Evolutionary conservation across 2,329 filamentous ascomycete species (phyloP).

Genomic region (Colletotrichum cereale): DNA sequence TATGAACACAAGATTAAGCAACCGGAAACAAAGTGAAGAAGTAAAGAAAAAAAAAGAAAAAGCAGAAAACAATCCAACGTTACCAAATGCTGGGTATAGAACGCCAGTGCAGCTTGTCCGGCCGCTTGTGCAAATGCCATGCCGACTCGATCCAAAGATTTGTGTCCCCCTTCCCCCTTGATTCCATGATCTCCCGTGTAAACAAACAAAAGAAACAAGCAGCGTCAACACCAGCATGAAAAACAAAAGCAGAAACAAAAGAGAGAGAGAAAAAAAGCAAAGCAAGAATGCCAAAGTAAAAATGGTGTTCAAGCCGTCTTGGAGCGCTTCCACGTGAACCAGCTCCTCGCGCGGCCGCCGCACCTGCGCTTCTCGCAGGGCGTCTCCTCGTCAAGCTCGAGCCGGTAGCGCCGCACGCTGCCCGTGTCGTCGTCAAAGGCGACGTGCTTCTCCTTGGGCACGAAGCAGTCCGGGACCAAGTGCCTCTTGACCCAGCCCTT

Average conservation of each 20-base stretch:
- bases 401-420: constrained; percentile 72
- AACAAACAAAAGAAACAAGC: not conserved
- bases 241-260: not conserved
- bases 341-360: constrained; percentile 9
- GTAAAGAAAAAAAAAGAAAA: not conserved
- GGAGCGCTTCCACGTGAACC: constrained; percentile 32
- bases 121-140: constrained; percentile 38
- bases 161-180: not conserved
- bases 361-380: constrained; percentile 28
- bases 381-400: constrained; percentile 57
- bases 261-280: no score
- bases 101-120: constrained; percentile 33
- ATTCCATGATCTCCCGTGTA: not conserved
- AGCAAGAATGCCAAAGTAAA: no score
- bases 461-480: constrained; percentile 71
- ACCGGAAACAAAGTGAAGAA: not conserved
- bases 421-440: constrained; percentile 73
- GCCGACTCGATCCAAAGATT: constrained; percentile 1
- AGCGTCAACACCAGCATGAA: constrained; percentile 24
- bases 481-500: constrained; percentile 70
- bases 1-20: constrained; percentile 20
- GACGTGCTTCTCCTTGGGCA: constrained; percentile 63
- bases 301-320: constrained; percentile 33
- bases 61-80: not conserved
- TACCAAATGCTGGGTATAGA: constrained; percentile 41